phyloP scores from a whole-genome alignment of 345 rosid species.

The Cardamine occulta region DNA sequence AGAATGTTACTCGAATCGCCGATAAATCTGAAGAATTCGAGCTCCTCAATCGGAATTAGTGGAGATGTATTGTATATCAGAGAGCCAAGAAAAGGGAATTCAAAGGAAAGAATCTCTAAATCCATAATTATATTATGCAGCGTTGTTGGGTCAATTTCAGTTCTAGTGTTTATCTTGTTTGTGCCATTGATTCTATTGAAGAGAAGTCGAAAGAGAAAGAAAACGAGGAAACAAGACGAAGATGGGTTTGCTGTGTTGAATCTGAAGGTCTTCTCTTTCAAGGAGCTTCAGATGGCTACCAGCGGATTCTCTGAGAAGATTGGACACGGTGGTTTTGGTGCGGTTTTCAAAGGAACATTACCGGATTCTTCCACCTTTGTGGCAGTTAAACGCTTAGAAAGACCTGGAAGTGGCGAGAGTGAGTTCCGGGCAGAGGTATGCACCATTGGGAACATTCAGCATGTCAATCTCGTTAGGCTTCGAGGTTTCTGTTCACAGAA shows the following conservation, averaged over 20 bases:
- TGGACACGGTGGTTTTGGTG: constrained; percentile 76
- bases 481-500: constrained; percentile 72
- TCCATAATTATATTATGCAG: constrained; percentile 52
- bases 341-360: constrained; percentile 60
- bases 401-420: constrained; percentile 62
- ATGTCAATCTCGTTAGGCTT: constrained; percentile 69
- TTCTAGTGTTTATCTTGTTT: constrained; percentile 46
- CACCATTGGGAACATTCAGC: constrained; percentile 77
- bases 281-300: constrained; percentile 57
- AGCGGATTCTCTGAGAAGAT: constrained; percentile 55
- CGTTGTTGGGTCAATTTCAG: constrained; percentile 55
- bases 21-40: constrained; percentile 60
- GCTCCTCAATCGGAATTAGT: constrained; percentile 39
- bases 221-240: constrained; percentile 48
- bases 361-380: constrained; percentile 52
- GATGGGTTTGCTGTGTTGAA: constrained; percentile 59
- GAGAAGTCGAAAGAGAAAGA: constrained; percentile 51
- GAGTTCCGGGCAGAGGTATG: constrained; percentile 72
- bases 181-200: constrained; percentile 47
- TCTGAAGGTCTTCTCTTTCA: constrained; percentile 63
- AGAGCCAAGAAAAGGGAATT: constrained; percentile 46
- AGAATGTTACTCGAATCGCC: constrained; percentile 59
- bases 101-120: constrained; percentile 48
- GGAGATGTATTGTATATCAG: constrained; percentile 57
- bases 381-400: constrained; percentile 70